phyloP scores from a whole-genome alignment of 176 grass and related monocot species.

The Bromus sterilis region DNA sequence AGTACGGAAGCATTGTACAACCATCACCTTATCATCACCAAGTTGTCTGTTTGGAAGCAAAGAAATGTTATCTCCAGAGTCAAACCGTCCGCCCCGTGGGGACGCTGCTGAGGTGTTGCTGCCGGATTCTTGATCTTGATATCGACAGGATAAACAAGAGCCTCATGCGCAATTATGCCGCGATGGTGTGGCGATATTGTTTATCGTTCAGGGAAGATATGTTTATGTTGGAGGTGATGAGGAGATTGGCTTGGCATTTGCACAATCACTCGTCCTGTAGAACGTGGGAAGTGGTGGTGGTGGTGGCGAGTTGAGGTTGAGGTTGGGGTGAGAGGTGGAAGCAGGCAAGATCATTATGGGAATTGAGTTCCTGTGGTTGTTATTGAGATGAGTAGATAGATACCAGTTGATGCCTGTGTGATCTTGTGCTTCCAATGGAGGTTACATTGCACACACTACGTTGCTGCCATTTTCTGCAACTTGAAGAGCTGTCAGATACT shows the following conservation, averaged over 20 bases:
- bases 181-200: constrained; percentile 14
- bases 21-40: constrained; percentile 21
- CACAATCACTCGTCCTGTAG: constrained; percentile 29
- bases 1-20: not conserved
- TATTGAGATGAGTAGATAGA: constrained; percentile 23
- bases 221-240: constrained; percentile 11
- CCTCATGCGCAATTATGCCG: constrained; percentile 39
- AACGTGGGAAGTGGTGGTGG: constrained; percentile 59
- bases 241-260: constrained; percentile 24
- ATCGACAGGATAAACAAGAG: constrained; percentile 36
- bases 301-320: not conserved
- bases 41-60: constrained; percentile 17
- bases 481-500: constrained; percentile 25
- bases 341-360: not conserved
- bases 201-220: constrained; percentile 25
- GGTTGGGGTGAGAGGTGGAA: constrained; percentile 17
- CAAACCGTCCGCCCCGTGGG: constrained; percentile 20
- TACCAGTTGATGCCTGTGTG: constrained; percentile 14
- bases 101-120: constrained; percentile 27
- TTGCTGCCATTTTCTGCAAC: constrained; percentile 25
- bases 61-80: constrained; percentile 25
- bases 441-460: constrained; percentile 46
- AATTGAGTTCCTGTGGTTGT: constrained; percentile 17
- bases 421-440: constrained; percentile 44
- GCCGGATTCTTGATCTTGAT: constrained; percentile 42